Conservation (phyloP, 306 rosid species). For the cucumber (Cucumis sativus) region Cucumber_9930_V3 NC_026656.2:8951001-8951500, state of each 20-base stretch:
- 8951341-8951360: slow-evolving; percentile 17
- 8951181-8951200: neutral
- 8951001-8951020: too few relatives aligned
- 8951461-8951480: too few relatives aligned
- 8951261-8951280: slow-evolving; percentile 38
- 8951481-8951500: too few relatives aligned
- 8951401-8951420: slow-evolving; percentile 37
- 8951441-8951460: slow-evolving; percentile 29
- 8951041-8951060: neutral
- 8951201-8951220: slow-evolving; percentile 14
- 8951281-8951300: slow-evolving; percentile 48
- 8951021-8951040: too few relatives aligned
- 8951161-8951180: neutral
- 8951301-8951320: slow-evolving; percentile 36
- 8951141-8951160: neutral
- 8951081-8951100: neutral
- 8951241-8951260: slow-evolving; percentile 27
- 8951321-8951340: slow-evolving; percentile 51
- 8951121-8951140: neutral
- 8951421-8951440: slow-evolving; percentile 32
- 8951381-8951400: slow-evolving; percentile 27
- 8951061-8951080: neutral
- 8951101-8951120: neutral
- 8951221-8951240: slow-evolving; percentile 6
- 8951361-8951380: neutral